phyloP scores from a whole-genome alignment of 2,329 filamentous ascomycete genomes.

The Epicoccum sorghinum region DNA sequence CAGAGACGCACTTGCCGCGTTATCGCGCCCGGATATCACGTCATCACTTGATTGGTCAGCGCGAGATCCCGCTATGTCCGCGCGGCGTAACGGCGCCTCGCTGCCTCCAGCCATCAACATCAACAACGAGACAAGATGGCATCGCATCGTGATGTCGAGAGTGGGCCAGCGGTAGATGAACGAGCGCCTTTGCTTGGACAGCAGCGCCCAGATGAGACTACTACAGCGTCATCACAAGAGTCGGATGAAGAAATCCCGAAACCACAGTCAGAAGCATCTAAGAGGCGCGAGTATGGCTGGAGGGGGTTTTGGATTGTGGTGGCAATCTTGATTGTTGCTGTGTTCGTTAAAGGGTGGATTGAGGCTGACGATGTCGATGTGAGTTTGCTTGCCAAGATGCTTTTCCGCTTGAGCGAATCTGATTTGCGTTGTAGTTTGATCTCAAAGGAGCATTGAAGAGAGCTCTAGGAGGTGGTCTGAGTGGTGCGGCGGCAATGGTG shows the following conservation, averaged over 20 bases:
- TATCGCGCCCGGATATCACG: constrained; percentile 14
- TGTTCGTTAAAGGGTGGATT: constrained; percentile 38
- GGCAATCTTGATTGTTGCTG: constrained; percentile 19
- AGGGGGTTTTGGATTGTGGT: constrained; percentile 20
- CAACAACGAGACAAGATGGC: constrained; percentile 14
- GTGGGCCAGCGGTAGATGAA: constrained; percentile 19
- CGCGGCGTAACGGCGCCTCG: background rate
- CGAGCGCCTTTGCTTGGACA: constrained; percentile 30
- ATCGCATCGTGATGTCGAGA: constrained; percentile 19
- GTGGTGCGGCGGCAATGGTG: constrained; percentile 38
- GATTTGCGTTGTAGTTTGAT: constrained; percentile 25
- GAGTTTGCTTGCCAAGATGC: constrained; percentile 3
- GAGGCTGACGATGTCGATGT: constrained; percentile 37
- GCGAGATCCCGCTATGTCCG: background rate
- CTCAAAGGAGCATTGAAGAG: constrained; percentile 34
- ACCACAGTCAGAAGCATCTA: constrained; percentile 19
- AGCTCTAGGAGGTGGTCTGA: constrained; percentile 36
- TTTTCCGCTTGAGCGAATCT: background rate
- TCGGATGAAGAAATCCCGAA: constrained; percentile 15
- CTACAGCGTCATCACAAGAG: background rate
- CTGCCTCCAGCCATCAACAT: background rate
- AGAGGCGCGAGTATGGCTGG: constrained; percentile 28
- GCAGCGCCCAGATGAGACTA: constrained; percentile 5
- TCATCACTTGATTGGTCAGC: constrained; percentile 18
- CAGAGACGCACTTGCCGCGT: constrained; percentile 1